Percentiles rank a stretch among this genome's conserved stretches.
Conservation (phyloP, 176 grass and related monocot genomes). For the Oryza meridionalis region DNA sequence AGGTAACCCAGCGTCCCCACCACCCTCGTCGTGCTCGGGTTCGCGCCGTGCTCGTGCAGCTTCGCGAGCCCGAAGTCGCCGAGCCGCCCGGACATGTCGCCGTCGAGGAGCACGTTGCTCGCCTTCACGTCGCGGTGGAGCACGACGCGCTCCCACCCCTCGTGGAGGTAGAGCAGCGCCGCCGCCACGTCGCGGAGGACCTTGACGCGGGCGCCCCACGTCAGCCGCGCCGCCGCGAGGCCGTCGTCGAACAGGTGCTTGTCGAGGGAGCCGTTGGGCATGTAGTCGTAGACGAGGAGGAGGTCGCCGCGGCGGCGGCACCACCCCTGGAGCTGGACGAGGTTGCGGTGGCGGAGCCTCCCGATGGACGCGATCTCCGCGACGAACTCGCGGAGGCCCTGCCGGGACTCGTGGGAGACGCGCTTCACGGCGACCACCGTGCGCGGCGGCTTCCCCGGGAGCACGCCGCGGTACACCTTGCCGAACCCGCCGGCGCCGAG, state of each 20-base stretch:
- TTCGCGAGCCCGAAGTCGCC: constrained; percentile 85
- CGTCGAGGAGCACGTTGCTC: constrained; percentile 80
- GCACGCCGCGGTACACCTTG: constrained; percentile 87
- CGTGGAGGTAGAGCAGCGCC: constrained; percentile 88
- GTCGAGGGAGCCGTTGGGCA: constrained; percentile 86
- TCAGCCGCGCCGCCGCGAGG: constrained; percentile 26
- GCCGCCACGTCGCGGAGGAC: constrained; percentile 71
- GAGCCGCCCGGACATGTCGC: constrained; percentile 66
- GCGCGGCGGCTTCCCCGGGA: constrained; percentile 31
- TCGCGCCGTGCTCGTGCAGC: constrained; percentile 80
- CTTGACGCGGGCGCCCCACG: constrained; percentile 47
- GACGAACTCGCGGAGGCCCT: constrained; percentile 78
- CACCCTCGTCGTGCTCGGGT: constrained; percentile 77
- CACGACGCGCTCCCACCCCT: constrained; percentile 84
- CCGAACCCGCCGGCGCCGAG: constrained; percentile 84
- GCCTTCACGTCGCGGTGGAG: constrained; percentile 90
- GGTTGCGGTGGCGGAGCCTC: constrained; percentile 76
- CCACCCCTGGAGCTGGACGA: constrained; percentile 88
- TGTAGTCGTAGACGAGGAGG: constrained; percentile 87
- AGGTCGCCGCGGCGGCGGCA: constrained; percentile 78
- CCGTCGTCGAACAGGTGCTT: constrained; percentile 58
- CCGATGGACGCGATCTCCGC: constrained; percentile 88
- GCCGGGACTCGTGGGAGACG: constrained; percentile 70
- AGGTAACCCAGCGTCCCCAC: constrained; percentile 87
- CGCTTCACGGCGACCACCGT: constrained; percentile 79